phyloP scores from a whole-genome alignment of 2,329 filamentous ascomycete species.

The Blastomyces gilchristii region DNA sequence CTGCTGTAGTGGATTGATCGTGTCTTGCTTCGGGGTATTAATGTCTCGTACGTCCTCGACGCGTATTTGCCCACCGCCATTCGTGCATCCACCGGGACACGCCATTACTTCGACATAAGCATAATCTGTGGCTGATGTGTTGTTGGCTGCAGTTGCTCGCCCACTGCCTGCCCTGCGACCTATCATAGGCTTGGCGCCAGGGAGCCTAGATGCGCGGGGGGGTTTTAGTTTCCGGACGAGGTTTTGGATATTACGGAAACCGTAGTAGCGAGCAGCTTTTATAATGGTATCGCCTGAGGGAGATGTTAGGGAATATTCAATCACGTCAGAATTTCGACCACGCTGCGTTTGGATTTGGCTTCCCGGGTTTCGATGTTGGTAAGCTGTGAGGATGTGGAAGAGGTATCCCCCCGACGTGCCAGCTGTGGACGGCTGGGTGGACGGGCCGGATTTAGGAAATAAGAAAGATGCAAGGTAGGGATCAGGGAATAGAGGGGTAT shows the following conservation, averaged over 20 bases:
- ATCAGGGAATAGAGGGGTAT: constrained; percentile 60
- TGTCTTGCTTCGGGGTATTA: constrained; percentile 17
- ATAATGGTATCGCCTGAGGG: constrained; percentile 51
- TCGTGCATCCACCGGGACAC: constrained; percentile 96
- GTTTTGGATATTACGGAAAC: constrained; percentile 97
- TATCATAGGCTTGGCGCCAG: constrained; percentile 51
- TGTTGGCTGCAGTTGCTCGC: constrained; percentile 14
- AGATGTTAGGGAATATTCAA: constrained; percentile 65
- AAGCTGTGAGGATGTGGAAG: constrained; percentile 68
- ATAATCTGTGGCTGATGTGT: constrained; percentile 49
- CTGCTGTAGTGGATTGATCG: constrained; percentile 11
- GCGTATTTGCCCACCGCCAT: constrained; percentile 92
- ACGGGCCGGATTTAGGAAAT: constrained; percentile 44
- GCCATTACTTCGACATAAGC: constrained; percentile 99
- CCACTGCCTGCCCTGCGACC: constrained; percentile 21
- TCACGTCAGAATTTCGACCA: constrained; percentile 82
- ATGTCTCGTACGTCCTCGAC: constrained; percentile 57
- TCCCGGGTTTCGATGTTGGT: constrained; percentile 60
- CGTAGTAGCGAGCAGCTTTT: constrained; percentile 84
- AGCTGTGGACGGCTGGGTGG: constrained; percentile 42
- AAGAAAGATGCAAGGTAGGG: constrained; percentile 59
- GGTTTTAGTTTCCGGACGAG: constrained; percentile 87
- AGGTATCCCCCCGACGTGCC: constrained; percentile 86
- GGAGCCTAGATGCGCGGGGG: constrained; percentile 63
- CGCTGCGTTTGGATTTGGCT: constrained; percentile 60